These are phyloP conservation scores for Fusarium xylarioides DNA, from an alignment of 2,329 filamentous ascomycete species.

Conservation along the genomic window DNA sequence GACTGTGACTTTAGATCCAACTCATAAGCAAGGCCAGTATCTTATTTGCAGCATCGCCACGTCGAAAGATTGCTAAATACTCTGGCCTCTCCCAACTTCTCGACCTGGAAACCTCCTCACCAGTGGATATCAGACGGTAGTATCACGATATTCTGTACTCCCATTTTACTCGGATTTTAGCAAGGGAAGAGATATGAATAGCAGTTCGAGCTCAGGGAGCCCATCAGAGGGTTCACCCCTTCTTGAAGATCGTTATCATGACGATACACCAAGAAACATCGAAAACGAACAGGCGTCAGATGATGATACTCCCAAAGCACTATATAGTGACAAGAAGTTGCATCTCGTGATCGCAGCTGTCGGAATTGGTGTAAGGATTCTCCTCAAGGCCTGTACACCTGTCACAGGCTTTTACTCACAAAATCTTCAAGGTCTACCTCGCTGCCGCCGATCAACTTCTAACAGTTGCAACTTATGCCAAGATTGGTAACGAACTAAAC, in stretches of 20 bases:
- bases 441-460: slow-evolving; percentile 80
- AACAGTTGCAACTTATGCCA: slow-evolving; percentile 79
- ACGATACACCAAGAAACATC: not conserved
- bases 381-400: not conserved
- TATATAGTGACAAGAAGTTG: slow-evolving; percentile 46
- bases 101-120: too few species aligned
- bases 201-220: not conserved
- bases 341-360: slow-evolving; percentile 51
- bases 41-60: not conserved
- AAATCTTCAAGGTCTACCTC: slow-evolving; percentile 67
- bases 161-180: not conserved
- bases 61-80: not conserved
- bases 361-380: slow-evolving; percentile 48
- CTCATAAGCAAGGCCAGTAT: slow-evolving; percentile 1
- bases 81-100: not conserved
- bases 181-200: slow-evolving; percentile 20
- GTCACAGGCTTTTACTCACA: not conserved
- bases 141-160: not conserved
- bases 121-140: not conserved
- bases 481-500: slow-evolving; percentile 78
- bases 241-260: slow-evolving; percentile 22
- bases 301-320: not conserved
- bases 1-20: slow-evolving; percentile 7
- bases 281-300: slow-evolving; percentile 19
- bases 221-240: slow-evolving; percentile 43